Percentiles rank a stretch among this genome's conserved stretches.
Evolutionary conservation across 441 rosid species (phyloP).

Genomic region (Euphorbia corollata): DNA sequence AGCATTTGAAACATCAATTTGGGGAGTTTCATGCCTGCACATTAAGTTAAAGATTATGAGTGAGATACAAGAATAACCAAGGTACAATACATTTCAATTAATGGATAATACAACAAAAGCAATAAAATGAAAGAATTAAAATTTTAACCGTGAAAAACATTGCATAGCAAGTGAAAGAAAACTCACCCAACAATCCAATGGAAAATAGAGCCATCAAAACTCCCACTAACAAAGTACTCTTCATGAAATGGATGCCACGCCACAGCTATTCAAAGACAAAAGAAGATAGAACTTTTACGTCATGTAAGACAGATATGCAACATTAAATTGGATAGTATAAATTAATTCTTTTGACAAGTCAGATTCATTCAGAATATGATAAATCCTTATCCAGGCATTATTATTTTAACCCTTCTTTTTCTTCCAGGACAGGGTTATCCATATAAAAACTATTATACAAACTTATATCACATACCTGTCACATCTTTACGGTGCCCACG

Average conservation of each 20-base stretch:
- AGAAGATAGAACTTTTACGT: constrained; percentile 1
- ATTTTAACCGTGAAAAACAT: neutral
- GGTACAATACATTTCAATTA: neutral
- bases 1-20: constrained; percentile 70
- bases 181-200: constrained; percentile 95
- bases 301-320: constrained; percentile 4
- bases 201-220: no score
- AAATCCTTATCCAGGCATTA: neutral
- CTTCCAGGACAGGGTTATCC: no score
- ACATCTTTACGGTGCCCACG: constrained; percentile 91
- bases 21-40: constrained; percentile 87
- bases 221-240: no score
- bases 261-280: constrained; percentile 2
- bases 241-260: no score
- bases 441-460: constrained; percentile 1
- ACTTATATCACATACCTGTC: constrained; percentile 55
- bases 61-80: neutral
- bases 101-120: constrained; percentile 1
- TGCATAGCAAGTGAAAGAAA: constrained; percentile 12
- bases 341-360: neutral
- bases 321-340: neutral
- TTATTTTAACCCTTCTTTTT: neutral
- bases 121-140: neutral
- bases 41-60: constrained; percentile 17
- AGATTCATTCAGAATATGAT: neutral